These are phyloP conservation scores for Sporobolomyces roseus DNA, from an alignment of 768 basidiomycete species.

Conservation along the genomic window DNA sequence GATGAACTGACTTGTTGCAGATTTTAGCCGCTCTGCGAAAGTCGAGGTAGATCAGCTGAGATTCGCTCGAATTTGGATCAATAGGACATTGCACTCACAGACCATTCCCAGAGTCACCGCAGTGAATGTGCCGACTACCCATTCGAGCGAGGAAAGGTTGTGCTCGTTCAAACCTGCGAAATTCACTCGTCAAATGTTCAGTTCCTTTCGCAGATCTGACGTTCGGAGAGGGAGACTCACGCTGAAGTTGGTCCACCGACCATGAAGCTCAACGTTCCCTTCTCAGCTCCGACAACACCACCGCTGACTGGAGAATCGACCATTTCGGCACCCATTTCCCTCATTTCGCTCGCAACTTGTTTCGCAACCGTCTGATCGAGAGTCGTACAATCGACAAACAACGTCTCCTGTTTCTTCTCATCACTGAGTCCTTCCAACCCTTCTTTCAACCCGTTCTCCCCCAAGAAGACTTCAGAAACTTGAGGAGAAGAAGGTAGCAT, in stretches of 20 bases:
- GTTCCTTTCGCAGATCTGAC: conserved; percentile 45
- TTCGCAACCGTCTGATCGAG: conserved; percentile 73
- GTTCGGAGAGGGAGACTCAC: conserved; percentile 47
- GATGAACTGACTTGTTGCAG: conserved; percentile 65
- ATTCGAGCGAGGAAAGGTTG: conserved; percentile 64
- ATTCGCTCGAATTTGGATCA: too few relatives aligned
- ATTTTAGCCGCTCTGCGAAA: conserved; percentile 66
- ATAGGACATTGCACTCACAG: conserved; percentile 47
- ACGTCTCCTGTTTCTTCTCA: conserved; percentile 49
- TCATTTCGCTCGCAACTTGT: conserved; percentile 56
- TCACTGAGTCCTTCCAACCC: conserved; percentile 56
- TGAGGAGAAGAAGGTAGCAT: conserved; percentile 92
- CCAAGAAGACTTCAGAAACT: conserved; percentile 69
- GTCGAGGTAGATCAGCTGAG: too few relatives aligned
- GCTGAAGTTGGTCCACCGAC: conserved; percentile 69
- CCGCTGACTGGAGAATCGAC: conserved; percentile 93
- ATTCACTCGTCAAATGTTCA: neutral
- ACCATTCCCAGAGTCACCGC: conserved; percentile 75
- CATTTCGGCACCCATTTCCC: conserved; percentile 62
- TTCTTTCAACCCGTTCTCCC: conserved; percentile 62
- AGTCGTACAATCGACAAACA: conserved; percentile 88
- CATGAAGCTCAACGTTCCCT: conserved; percentile 83
- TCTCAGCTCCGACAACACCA: conserved; percentile 80
- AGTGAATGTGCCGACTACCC: conserved; percentile 78
- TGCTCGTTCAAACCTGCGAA: conserved; percentile 48